Evolutionary conservation across 257 asterid genomes (phyloP), one percentile per base, ranked within the genome.

Genomic region (Henckelia pumila): DNA sequence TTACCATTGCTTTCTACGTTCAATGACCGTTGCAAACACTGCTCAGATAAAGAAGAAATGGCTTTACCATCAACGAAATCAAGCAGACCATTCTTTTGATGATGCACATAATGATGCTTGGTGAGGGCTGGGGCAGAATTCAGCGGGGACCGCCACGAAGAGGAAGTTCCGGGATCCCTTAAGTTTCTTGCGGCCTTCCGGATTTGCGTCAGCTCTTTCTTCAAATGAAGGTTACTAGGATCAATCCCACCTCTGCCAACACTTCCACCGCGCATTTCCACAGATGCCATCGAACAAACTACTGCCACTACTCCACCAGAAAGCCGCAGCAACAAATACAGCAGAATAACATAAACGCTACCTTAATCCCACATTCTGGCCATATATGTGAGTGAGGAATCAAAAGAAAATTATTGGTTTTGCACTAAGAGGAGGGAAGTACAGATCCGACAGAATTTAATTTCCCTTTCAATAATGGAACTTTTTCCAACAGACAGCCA

Each of bases 111-210:
- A 68, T 90, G 95, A 30, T 82, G 86, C 71, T 81, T 86, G 17
- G 86, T 82, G 3, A 79, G 82, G 62, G 99, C 88, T 94, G 96
- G 82, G 13, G 92, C 83, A 3, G 96, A 83, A 71, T 76, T 80
- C 3, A 82, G 70, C 14, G 96, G 97, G 3, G 96, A 87, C 78
- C 93, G 82, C 96, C 95, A 87, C 23, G 96, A 79, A 9, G 95
- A 85, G 32, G 91, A 85, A 64, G 99, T 94, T 11, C 96, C 97
- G 24, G 99, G 99, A 78, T 94, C 99, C 69, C 90, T 82, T 5
- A 94, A 79, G 61, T 73, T 93, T 24, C 89, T 79, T 35, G 98
- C 90, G 11, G 96, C 96, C 84, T 94, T 94, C 25, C 92, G 86
- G 70, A 94, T 89, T 77, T 89, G 96, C 7, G 96, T 91, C 58